Evolutionary conservation across 2,329 filamentous ascomycete species (phyloP), one percentile per base, ranked within the genome.

Genomic region (Escovopsis weberi): DNA sequence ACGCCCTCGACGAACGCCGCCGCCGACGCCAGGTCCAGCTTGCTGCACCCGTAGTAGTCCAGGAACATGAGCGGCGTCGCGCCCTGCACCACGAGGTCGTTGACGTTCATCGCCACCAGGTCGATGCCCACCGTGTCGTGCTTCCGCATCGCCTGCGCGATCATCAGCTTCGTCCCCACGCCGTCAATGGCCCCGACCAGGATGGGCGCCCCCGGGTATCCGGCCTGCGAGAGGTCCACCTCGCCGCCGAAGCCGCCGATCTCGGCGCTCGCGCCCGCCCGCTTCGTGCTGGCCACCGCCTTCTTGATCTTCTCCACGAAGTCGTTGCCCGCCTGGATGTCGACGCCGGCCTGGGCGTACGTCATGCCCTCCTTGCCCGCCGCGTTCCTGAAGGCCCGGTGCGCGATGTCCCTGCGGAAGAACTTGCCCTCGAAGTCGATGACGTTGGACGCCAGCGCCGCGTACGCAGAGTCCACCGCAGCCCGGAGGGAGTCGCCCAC

Each of bases 71-170:
- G 72, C 2, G 91, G 88, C 52, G 91, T 85, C 11, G 91, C 91
- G 43, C 91, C 91, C 66, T 96, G 88, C 8, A 96, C 91, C 41
- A 98, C 81, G 0, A 98, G 73, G 57, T 98, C 91, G 62, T 98
- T 98, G 58, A 96, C 91, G 61, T 95, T 96, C 89, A 96, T 96
- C 51, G 91, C 91, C 4, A 98, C 91, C 33, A 98, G 75, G 59
- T 98, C 91, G 53, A 98, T 87, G 47, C 91, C 91, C 10, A 98
- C 89, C 3, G 88, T 94, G 61, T 89, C 80, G 64, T 95, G 91
- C 65, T 93, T 86, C 53, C 79, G 74, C 67, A 93, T 84, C 11
- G 79, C 76, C 59, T 95, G 89, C 0, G 91, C 91, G 55, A 98
- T 85, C 72, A 93, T 93, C 53, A 96, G 80, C 68, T 96, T 96